A percentile compares a stretch with the other conserved stretches of the same genome.
phyloP scores from a whole-genome alignment of 495 filamentous ascomycete genomes.

The Terfezia boudieri region DNA sequence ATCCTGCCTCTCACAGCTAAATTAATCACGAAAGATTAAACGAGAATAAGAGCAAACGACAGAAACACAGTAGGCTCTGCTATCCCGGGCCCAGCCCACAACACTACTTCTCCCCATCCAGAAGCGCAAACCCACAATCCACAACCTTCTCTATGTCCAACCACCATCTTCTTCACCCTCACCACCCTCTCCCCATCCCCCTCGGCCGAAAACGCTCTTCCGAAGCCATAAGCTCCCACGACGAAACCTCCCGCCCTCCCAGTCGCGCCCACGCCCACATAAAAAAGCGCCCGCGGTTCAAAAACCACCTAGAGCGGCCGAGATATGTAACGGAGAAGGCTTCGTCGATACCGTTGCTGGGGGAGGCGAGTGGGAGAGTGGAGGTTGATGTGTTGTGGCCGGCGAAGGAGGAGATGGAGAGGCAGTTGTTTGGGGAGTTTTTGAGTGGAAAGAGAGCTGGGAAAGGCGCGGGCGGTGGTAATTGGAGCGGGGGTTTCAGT shows the following conservation, averaged over 20 bases:
- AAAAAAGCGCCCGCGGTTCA: constrained; percentile 11
- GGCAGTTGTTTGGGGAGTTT: neutral
- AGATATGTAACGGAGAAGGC: constrained; percentile 12
- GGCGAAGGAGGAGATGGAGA: constrained; percentile 8
- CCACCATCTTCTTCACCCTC: too few relatives aligned
- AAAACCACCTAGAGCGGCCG: constrained; percentile 8
- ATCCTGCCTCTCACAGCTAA: too few relatives aligned
- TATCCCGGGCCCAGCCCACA: too few relatives aligned
- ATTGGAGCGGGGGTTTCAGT: constrained; percentile 5
- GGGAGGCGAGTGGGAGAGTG: constrained; percentile 6
- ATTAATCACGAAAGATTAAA: too few relatives aligned
- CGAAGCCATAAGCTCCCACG: too few relatives aligned
- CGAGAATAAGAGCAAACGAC: too few relatives aligned
- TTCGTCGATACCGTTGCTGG: constrained; percentile 7
- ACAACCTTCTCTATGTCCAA: too few relatives aligned
- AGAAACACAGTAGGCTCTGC: too few relatives aligned
- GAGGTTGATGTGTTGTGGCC: constrained; percentile 12
- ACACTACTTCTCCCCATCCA: too few relatives aligned
- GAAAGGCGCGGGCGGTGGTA: neutral
- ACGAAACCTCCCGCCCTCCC: constrained; percentile 8
- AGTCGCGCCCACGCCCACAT: constrained; percentile 8
- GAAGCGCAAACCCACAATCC: too few relatives aligned
- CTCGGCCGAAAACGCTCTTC: too few relatives aligned
- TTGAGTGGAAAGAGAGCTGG: neutral
- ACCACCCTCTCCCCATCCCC: too few relatives aligned